Evolutionary conservation across 2,329 filamentous ascomycete genomes (phyloP).

Genomic region (Xylariaceae sp.): DNA sequence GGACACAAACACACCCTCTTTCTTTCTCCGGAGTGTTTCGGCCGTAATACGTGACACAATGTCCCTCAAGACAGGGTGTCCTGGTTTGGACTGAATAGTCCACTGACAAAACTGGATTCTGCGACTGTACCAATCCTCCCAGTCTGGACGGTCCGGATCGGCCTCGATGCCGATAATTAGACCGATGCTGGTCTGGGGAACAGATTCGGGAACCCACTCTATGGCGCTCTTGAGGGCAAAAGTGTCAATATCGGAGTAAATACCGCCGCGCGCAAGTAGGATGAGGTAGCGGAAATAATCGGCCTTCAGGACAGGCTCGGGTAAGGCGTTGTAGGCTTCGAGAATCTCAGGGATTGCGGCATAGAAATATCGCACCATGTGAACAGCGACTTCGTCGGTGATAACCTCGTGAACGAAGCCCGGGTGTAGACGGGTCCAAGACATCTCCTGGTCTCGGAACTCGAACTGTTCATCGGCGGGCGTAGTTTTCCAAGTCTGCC

Average conservation of each 20-base stretch:
- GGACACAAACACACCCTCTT: constrained; percentile 41
- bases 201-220: constrained; percentile 77
- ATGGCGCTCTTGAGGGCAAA: constrained; percentile 73
- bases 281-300: constrained; percentile 76
- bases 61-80: constrained; percentile 85
- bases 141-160: constrained; percentile 87
- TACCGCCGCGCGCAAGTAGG: constrained; percentile 54
- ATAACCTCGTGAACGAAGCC: constrained; percentile 95
- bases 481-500: constrained; percentile 96
- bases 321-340: constrained; percentile 69
- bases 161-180: constrained; percentile 94
- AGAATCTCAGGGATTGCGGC: constrained; percentile 73
- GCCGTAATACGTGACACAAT: constrained; percentile 82
- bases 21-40: constrained; percentile 70
- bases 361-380: constrained; percentile 81
- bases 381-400: constrained; percentile 78
- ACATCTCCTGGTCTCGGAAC: constrained; percentile 79
- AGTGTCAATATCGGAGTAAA: constrained; percentile 92
- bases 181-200: constrained; percentile 73
- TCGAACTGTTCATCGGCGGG: constrained; percentile 72
- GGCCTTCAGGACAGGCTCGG: constrained; percentile 69
- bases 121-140: constrained; percentile 92
- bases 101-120: constrained; percentile 98
- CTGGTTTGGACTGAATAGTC: constrained; percentile 95
- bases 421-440: constrained; percentile 82